A percentile compares a stretch with the other conserved stretches of the same genome.
Conservation (phyloP, 139 green algal species). For the Micractinium conductrix region DNA sequence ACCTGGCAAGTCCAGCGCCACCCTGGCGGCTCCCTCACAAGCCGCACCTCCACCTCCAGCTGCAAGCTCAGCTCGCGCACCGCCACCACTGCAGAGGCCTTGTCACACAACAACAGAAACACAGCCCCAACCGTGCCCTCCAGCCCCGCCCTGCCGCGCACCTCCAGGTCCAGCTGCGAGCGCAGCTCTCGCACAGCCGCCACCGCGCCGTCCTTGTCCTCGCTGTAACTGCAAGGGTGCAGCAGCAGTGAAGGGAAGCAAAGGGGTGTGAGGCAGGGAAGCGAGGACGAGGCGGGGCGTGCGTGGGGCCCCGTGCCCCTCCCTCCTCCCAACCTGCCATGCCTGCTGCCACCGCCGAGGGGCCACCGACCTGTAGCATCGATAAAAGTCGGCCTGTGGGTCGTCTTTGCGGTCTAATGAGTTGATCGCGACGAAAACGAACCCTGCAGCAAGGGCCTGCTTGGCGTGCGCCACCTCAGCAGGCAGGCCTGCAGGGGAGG, state of each 20-base stretch:
- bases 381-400: not conserved
- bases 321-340: too few relatives aligned
- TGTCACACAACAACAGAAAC: too few relatives aligned
- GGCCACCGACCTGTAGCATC: not conserved
- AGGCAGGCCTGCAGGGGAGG: not conserved
- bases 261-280: too few relatives aligned
- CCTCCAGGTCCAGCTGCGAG: not conserved
- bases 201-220: not conserved
- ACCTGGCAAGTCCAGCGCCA: too few relatives aligned
- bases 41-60: too few relatives aligned
- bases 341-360: too few relatives aligned
- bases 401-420: not conserved
- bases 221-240: not conserved
- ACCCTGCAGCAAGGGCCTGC: not conserved
- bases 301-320: too few relatives aligned
- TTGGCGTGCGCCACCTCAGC: not conserved
- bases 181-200: not conserved
- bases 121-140: too few relatives aligned
- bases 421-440: slow-evolving; percentile 5
- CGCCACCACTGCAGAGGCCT: too few relatives aligned
- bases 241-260: not conserved
- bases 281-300: too few relatives aligned
- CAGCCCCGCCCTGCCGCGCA: not conserved
- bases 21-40: too few relatives aligned
- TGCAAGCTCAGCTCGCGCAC: too few relatives aligned